These are phyloP conservation scores for Taiozyma sp. DNA, from an alignment of 1,139 yeast genomes.

Conservation along the genomic window DNA sequence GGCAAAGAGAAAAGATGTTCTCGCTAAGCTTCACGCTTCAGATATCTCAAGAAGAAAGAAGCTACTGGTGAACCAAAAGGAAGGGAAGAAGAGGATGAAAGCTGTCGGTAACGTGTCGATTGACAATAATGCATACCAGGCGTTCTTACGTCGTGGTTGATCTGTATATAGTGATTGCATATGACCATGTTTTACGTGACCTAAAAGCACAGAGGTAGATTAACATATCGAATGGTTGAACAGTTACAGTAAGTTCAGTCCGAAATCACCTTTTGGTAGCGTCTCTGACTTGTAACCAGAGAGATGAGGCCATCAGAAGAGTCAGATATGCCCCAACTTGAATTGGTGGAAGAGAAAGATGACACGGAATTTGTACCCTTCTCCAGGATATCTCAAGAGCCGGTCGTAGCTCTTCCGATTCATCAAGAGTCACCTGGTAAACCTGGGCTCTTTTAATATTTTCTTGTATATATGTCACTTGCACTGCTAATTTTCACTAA, in stretches of 20 bases:
- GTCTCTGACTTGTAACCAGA: too few species aligned
- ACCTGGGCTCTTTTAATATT: background rate
- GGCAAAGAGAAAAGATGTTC: slow-evolving; percentile 89
- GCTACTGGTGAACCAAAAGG: slow-evolving; percentile 82
- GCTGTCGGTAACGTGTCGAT: slow-evolving; percentile 72
- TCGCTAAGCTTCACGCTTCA: slow-evolving; percentile 88
- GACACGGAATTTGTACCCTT: too few species aligned
- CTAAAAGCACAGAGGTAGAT: background rate
- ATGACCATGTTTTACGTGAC: background rate
- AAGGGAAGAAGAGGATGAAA: slow-evolving; percentile 85
- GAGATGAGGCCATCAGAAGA: too few species aligned
- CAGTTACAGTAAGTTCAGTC: background rate
- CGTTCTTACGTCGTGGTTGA: slow-evolving; percentile 39
- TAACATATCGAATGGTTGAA: background rate
- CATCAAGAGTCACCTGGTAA: too few species aligned
- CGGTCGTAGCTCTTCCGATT: too few species aligned
- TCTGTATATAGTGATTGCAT: background rate
- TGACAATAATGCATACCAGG: slow-evolving; percentile 80
- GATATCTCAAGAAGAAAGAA: slow-evolving; percentile 89
- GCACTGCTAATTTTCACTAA: background rate
- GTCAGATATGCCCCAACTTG: too few species aligned
- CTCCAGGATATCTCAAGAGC: too few species aligned
- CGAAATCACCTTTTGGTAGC: background rate
- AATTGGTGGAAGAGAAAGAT: too few species aligned
- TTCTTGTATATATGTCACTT: background rate